phyloP scores from a whole-genome alignment of 106 monocot species.

The Cymbidium sinense region DNA sequence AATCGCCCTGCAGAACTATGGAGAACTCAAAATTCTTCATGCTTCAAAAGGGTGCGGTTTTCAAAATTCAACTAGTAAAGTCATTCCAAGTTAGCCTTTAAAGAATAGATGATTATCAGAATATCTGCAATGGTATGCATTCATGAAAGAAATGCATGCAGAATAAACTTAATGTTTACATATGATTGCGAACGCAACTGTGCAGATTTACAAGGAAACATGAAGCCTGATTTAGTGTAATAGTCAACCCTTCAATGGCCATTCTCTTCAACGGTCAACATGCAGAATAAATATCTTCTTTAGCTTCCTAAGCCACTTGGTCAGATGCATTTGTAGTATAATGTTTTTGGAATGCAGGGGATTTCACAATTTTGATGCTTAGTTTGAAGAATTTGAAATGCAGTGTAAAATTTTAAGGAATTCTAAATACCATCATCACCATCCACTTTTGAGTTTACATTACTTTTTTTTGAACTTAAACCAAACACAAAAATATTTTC shows the following conservation, averaged over 20 bases:
- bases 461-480: no score
- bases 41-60: neutral
- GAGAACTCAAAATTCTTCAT: neutral
- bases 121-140: neutral
- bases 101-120: neutral
- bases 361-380: no score
- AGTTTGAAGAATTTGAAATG: no score
- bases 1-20: slow-evolving; percentile 76
- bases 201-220: neutral
- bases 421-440: no score
- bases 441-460: no score
- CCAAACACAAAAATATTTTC: no score
- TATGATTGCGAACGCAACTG: neutral
- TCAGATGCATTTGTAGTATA: neutral
- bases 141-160: slow-evolving; percentile 2
- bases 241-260: neutral
- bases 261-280: neutral
- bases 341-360: no score
- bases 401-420: no score
- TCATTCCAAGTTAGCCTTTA: neutral
- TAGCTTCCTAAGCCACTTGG: neutral
- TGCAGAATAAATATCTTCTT: neutral
- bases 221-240: neutral
- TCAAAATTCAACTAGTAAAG: neutral
- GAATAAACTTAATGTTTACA: neutral